Evolutionary conservation across 441 rosid species (phyloP), one percentile per base, ranked within the genome.

Genomic region (Raphanus hybrid): DNA sequence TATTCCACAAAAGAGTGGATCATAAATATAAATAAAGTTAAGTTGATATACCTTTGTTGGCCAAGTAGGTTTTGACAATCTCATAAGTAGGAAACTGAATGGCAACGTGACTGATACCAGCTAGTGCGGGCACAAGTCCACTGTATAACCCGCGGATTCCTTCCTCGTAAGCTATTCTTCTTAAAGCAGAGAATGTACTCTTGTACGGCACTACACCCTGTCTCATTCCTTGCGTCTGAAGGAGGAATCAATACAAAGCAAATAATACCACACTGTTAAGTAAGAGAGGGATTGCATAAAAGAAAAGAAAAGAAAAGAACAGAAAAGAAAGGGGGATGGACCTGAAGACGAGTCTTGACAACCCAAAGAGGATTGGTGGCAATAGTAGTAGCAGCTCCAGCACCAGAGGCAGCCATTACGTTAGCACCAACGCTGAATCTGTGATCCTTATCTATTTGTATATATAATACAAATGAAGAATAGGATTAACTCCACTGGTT

Each of bases 321-420:
- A 54, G 14, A 58, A 59, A 27, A 18, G 20, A 18, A 18, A 18
- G 20, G n/a, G 29, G 3, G 8, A 75, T 78, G 11, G 75, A 89
- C 93, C 82, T 89, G 93, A 72, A 87, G 88, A 77, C 93, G 81
- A 52, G 91, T 89, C 85, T 89, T 89, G 74, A 89, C 93, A 84
- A 89, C 93, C 93, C 91, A 89, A 75, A 89, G 90, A 82, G 93
- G 93, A 78, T 89, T 89, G 14, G 89, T 89, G 52, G 80, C 83
- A 32, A 85, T 82, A 16, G 89, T 84, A 64, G 93, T 89, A 8
- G 91, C 93, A 73, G 88, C 90, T 34, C 93, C 90, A 77, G 91
- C 93, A 80, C 87, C 93, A 77, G 86, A 80, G 58, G 93, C 91
- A 82, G 90, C 93, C 67, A 87, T 74, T 81, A 89, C 78, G 69